These are phyloP conservation scores for Warburgia ugandensis DNA, from an alignment of 164 flowering plant species.

Conservation along the genomic window DNA sequence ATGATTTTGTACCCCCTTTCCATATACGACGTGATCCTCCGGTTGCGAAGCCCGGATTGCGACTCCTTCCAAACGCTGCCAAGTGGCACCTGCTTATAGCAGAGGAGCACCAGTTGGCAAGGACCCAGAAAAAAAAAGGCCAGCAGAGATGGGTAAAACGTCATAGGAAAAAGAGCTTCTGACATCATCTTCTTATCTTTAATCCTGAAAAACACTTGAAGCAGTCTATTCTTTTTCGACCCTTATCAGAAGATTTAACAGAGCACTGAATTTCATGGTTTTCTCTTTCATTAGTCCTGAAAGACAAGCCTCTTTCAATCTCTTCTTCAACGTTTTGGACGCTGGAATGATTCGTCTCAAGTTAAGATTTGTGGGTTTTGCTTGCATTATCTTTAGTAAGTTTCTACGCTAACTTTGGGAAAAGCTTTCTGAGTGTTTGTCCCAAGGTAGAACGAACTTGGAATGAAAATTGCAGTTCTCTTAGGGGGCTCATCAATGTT, in stretches of 20 bases:
- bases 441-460: not conserved
- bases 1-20: too few relatives aligned
- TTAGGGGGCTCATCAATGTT: not conserved
- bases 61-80: not conserved
- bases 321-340: too few relatives aligned
- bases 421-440: not conserved
- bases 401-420: not conserved
- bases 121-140: not conserved
- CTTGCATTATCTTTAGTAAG: not conserved
- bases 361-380: not conserved
- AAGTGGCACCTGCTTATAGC: not conserved
- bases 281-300: not conserved
- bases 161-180: too few relatives aligned
- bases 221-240: too few relatives aligned
- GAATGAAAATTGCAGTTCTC: not conserved
- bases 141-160: not conserved
- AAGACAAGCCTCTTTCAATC: not conserved
- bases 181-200: too few relatives aligned
- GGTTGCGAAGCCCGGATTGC: slow-evolving; percentile 7
- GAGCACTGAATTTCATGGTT: not conserved
- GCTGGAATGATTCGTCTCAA: slow-evolving; percentile 1
- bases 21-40: slow-evolving; percentile 1
- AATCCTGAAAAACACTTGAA: too few relatives aligned
- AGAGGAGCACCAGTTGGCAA: not conserved
- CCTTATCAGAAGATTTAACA: not conserved